phyloP scores from a whole-genome alignment of 1,284 basidiomycete species.

The Dichomitus squalens region DNA sequence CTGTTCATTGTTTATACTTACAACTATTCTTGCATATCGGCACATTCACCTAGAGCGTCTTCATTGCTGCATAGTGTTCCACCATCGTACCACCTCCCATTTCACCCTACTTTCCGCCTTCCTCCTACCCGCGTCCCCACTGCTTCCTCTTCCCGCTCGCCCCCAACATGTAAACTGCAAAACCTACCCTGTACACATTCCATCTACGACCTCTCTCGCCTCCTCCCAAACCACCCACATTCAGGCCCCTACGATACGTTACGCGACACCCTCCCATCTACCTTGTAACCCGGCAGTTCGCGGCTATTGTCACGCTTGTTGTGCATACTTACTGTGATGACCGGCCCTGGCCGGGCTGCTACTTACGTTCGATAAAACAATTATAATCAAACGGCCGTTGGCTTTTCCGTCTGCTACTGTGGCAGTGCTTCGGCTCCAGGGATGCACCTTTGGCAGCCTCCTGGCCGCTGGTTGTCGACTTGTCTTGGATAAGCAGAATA shows the following conservation, averaged over 20 bases:
- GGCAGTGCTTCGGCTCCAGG: too few relatives aligned
- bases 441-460: too few relatives aligned
- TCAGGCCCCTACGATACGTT: conserved; percentile 23
- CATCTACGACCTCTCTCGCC: too few relatives aligned
- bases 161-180: background rate
- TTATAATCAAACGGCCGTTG: conserved; percentile 12
- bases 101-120: background rate
- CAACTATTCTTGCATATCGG: conserved; percentile 22
- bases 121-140: background rate
- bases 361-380: conserved; percentile 9
- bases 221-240: conserved; percentile 6
- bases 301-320: conserved; percentile 21
- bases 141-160: background rate
- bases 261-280: conserved; percentile 21
- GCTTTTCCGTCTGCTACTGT: background rate
- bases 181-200: background rate
- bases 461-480: too few relatives aligned
- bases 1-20: conserved; percentile 25
- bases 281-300: conserved; percentile 8
- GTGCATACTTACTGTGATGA: conserved; percentile 13
- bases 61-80: conserved; percentile 18
- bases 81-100: background rate
- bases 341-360: conserved; percentile 10
- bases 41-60: conserved; percentile 12
- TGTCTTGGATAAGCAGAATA: too few relatives aligned